Conservation (phyloP, 2,329 filamentous ascomycete species). For the Penicillium sp. region DNA sequence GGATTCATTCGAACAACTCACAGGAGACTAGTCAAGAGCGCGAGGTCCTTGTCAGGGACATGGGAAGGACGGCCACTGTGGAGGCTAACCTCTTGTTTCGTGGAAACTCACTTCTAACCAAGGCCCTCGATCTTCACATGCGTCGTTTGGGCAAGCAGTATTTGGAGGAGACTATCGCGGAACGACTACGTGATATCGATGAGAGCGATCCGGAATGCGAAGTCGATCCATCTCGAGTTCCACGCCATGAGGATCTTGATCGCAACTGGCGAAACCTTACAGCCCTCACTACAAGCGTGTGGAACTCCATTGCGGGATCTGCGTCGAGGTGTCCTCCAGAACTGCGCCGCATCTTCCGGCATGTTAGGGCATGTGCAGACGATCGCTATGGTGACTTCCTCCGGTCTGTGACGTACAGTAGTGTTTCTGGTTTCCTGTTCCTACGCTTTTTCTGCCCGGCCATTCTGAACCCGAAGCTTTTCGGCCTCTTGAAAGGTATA, state of each 20-base stretch:
- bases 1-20: constrained; percentile 54
- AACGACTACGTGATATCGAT: constrained; percentile 81
- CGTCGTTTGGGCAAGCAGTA: constrained; percentile 87
- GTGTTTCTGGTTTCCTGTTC: constrained; percentile 89
- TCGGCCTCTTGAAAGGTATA: constrained; percentile 66
- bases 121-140: constrained; percentile 92
- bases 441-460: constrained; percentile 91
- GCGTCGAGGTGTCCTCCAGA: constrained; percentile 68
- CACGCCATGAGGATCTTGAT: constrained; percentile 59
- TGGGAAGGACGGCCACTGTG: constrained; percentile 56
- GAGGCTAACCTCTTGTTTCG: constrained; percentile 93
- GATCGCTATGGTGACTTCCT: constrained; percentile 90
- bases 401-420: constrained; percentile 81
- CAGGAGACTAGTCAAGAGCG: constrained; percentile 48
- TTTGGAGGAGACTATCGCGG: constrained; percentile 73
- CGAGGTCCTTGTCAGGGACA: constrained; percentile 54
- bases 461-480: constrained; percentile 90
- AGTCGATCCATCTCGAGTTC: constrained; percentile 76
- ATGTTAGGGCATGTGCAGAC: constrained; percentile 83
- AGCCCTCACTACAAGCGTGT: constrained; percentile 68
- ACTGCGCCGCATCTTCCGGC: constrained; percentile 75
- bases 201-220: constrained; percentile 86
- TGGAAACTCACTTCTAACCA: constrained; percentile 87
- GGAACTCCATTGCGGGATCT: constrained; percentile 73
- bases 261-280: constrained; percentile 75